Percentiles rank a stretch among this genome's conserved stretches.
phyloP scores from a whole-genome alignment of 2,329 filamentous ascomycete genomes.

The Colletotrichum nymphaeae region DNA sequence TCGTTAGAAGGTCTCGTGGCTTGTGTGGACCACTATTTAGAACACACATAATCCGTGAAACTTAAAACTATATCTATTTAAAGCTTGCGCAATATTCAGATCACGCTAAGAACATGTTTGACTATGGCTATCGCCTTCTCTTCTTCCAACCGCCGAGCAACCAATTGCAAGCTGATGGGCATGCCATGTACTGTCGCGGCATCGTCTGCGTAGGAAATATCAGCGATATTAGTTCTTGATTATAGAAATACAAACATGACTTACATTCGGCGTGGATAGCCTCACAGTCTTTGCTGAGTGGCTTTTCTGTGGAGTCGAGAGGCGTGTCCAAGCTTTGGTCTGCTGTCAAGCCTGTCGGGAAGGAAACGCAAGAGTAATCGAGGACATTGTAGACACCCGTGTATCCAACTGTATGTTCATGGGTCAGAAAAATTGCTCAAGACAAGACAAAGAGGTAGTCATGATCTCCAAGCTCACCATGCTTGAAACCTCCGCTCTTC shows the following conservation, averaged over 20 bases:
- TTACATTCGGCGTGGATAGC: conserved; percentile 55
- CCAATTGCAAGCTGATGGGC: conserved; percentile 56
- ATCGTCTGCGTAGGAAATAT: conserved; percentile 46
- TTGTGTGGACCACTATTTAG: no score
- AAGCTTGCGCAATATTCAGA: no score
- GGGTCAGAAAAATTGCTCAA: background rate
- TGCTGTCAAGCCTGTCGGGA: conserved; percentile 54
- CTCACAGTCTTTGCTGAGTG: conserved; percentile 51
- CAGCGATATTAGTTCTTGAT: background rate
- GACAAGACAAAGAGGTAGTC: background rate
- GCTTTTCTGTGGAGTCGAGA: conserved; percentile 42
- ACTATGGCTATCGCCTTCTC: conserved; percentile 52
- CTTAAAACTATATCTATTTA: no score
- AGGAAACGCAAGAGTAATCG: conserved; percentile 60
- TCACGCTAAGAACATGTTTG: conserved; percentile 34
- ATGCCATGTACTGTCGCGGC: conserved; percentile 52
- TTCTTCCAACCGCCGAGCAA: conserved; percentile 54
- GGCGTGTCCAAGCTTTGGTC: conserved; percentile 52
- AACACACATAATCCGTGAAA: no score
- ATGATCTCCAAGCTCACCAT: conserved; percentile 46
- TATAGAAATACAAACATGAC: conserved; percentile 34
- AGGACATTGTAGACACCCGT: conserved; percentile 62
- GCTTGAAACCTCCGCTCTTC: conserved; percentile 55
- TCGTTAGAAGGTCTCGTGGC: background rate
- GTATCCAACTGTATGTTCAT: conserved; percentile 53